A percentile compares a stretch with the other conserved stretches of the same genome.
phyloP scores from a whole-genome alignment of 1,284 basidiomycete species.

The Malassezia pachydermatis region DNA sequence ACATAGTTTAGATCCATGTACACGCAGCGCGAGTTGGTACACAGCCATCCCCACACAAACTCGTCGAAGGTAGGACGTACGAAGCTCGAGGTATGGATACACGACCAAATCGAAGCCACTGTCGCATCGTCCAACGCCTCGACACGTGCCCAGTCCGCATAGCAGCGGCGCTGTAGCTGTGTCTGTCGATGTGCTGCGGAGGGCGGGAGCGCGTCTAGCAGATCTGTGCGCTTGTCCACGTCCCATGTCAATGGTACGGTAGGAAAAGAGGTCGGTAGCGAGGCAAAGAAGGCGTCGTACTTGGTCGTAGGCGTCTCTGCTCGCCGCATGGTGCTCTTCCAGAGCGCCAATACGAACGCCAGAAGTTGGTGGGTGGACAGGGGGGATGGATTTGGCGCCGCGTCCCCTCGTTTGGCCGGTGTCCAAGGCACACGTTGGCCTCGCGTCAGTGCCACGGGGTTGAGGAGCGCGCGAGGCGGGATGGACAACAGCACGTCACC shows the following conservation, averaged over 20 bases:
- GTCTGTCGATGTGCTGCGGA: constrained; percentile 13
- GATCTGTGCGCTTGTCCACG: neutral
- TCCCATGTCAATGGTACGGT: constrained; percentile 28
- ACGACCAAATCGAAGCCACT: constrained; percentile 15
- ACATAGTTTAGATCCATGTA: constrained; percentile 28
- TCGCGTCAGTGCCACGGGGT: constrained; percentile 1
- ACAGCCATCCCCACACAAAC: constrained; percentile 36
- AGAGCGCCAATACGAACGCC: constrained; percentile 4
- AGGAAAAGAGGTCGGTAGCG: constrained; percentile 24
- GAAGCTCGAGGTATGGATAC: neutral
- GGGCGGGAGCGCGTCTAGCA: constrained; percentile 21
- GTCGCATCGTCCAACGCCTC: neutral
- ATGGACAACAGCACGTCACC: constrained; percentile 4
- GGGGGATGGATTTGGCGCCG: neutral
- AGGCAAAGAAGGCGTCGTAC: constrained; percentile 23
- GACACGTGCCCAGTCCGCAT: constrained; percentile 22
- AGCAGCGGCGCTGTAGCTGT: constrained; percentile 22
- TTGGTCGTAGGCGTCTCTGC: neutral
- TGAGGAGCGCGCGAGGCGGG: constrained; percentile 1
- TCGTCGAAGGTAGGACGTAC: neutral
- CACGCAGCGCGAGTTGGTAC: constrained; percentile 42
- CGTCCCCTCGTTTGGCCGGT: neutral
- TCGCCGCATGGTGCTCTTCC: neutral
- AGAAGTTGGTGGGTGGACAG: constrained; percentile 13
- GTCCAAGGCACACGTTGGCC: neutral